phyloP scores from a whole-genome alignment of 1,284 basidiomycete species.

The Heterobasidion annosum region DNA sequence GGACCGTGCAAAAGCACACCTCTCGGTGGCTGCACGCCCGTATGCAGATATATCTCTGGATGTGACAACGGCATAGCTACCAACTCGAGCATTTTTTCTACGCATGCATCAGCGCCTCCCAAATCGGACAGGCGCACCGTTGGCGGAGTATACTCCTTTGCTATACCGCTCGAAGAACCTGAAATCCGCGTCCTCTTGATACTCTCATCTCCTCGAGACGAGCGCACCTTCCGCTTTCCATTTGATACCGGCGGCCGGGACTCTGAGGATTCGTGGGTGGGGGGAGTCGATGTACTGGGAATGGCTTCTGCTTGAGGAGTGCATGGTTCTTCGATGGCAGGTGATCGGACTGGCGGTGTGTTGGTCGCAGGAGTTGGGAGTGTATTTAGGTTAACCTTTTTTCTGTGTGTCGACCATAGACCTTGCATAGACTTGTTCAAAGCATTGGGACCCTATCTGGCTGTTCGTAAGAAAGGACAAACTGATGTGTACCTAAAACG shows the following conservation, averaged over 20 bases:
- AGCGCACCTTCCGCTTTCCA: conserved; percentile 50
- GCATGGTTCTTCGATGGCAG: conserved; percentile 17
- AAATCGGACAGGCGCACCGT: conserved; percentile 72
- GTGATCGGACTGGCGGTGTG: conserved; percentile 17
- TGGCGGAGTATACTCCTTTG: conserved; percentile 62
- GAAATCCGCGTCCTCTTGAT: conserved; percentile 45
- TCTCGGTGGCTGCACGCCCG: conserved; percentile 86
- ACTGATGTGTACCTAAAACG: not conserved
- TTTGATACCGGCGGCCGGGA: conserved; percentile 20
- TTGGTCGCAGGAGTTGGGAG: conserved; percentile 14
- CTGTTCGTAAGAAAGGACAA: not conserved
- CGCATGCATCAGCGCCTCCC: conserved; percentile 79
- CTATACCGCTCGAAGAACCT: conserved; percentile 15
- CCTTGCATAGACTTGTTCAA: conserved; percentile 73
- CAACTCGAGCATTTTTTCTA: conserved; percentile 92
- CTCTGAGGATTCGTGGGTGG: conserved; percentile 10
- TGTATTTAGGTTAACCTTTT: conserved; percentile 61
- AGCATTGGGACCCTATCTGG: conserved; percentile 50
- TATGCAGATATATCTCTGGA: conserved; percentile 92
- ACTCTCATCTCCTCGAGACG: conserved; percentile 36
- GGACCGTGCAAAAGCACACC: conserved; percentile 96
- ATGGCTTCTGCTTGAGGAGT: conserved; percentile 8
- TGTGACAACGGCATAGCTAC: conserved; percentile 93
- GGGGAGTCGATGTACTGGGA: not conserved
- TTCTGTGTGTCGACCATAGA: conserved; percentile 60